These are phyloP conservation scores for Penicillium brasilianum DNA, from an alignment of 2,329 filamentous ascomycete species.

Conservation along the genomic window DNA sequence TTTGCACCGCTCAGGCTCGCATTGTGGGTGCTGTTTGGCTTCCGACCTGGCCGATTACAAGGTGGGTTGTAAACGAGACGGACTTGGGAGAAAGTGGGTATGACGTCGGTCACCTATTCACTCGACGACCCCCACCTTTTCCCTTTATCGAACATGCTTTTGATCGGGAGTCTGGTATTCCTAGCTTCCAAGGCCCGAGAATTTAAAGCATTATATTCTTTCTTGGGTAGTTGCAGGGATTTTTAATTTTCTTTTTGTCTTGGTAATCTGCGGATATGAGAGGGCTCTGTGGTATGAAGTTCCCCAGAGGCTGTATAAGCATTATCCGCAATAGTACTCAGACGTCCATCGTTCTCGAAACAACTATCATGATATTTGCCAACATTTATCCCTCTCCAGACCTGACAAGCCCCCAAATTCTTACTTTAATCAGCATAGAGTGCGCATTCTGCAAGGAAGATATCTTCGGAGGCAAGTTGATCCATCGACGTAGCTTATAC, in stretches of 20 bases:
- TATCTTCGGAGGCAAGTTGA: slow-evolving; percentile 29
- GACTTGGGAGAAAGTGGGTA: slow-evolving; percentile 27
- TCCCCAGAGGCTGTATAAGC: neutral
- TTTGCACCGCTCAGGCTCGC: slow-evolving; percentile 17
- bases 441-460: slow-evolving; percentile 1
- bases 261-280: neutral
- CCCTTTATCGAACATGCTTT: neutral
- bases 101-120: slow-evolving; percentile 32
- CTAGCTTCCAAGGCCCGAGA: neutral
- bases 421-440: too few species aligned
- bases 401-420: too few species aligned
- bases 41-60: slow-evolving; percentile 10
- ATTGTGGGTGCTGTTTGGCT: slow-evolving; percentile 18
- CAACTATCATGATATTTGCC: too few species aligned
- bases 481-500: slow-evolving; percentile 27
- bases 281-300: neutral
- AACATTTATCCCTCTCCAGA: too few species aligned
- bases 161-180: neutral
- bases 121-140: neutral
- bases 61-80: slow-evolving; percentile 20
- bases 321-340: too few species aligned
- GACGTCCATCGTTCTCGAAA: too few species aligned
- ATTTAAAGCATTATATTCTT: neutral
- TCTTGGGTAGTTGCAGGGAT: neutral
- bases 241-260: neutral